These are phyloP conservation scores for Candida sp. DNA, from an alignment of 1,139 yeast genomes.

Conservation along the genomic window DNA sequence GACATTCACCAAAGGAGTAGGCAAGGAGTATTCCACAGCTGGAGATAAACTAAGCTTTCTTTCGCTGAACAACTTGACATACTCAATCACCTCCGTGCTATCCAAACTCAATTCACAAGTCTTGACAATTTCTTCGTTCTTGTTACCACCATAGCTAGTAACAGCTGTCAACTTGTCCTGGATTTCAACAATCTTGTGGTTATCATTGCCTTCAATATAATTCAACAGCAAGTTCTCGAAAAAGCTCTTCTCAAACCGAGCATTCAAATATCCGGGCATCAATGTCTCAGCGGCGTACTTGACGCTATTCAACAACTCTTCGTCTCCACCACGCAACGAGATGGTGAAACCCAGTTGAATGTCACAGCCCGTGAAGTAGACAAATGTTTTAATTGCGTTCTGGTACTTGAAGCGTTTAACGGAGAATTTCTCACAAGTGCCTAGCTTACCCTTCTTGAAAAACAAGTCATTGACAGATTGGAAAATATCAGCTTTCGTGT, in stretches of 20 bases:
- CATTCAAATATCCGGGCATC: constrained; percentile 75
- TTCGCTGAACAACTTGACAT: constrained; percentile 52
- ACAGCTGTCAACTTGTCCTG: constrained; percentile 13
- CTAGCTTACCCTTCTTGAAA: constrained; percentile 61
- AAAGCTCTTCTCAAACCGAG: constrained; percentile 80
- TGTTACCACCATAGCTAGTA: constrained; percentile 6
- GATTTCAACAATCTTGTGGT: constrained; percentile 15
- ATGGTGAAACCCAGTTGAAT: constrained; percentile 81
- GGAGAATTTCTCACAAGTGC: constrained; percentile 73
- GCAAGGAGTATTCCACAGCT: constrained; percentile 68
- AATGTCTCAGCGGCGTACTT: constrained; percentile 84
- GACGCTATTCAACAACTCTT: constrained; percentile 60
- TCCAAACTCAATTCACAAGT: constrained; percentile 23
- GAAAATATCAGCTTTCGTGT: constrained; percentile 82
- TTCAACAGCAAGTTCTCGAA: constrained; percentile 42
- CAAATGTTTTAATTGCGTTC: constrained; percentile 66
- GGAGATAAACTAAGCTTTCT: constrained; percentile 77
- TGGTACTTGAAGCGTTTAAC: constrained; percentile 66
- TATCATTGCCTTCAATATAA: constrained; percentile 20
- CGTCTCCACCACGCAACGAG: constrained; percentile 76
- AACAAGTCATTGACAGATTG: constrained; percentile 52
- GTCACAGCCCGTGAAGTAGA: constrained; percentile 80
- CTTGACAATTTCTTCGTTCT: constrained; percentile 10
- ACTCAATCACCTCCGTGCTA: constrained; percentile 42
- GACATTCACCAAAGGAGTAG: constrained; percentile 60